A percentile compares a stretch with the other conserved stretches of the same genome.
Conservation (phyloP, 2,329 filamentous ascomycete species). For the Chaetothyriales sp. region DNA sequence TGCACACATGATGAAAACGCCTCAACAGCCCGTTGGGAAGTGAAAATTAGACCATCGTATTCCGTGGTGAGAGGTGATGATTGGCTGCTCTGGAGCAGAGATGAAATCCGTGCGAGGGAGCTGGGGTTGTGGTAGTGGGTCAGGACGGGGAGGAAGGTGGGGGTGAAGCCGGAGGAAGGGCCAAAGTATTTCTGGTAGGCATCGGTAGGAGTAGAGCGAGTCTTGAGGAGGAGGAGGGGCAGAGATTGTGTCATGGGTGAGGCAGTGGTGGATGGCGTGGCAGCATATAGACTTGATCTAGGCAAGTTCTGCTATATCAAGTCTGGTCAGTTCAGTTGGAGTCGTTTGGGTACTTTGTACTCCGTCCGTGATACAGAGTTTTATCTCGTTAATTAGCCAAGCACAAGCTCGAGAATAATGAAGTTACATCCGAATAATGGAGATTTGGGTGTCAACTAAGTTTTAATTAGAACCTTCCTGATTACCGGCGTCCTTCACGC, state of each 20-base stretch:
- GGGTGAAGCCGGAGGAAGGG: conserved; percentile 5
- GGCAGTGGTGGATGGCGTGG: not conserved
- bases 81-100: conserved; percentile 22
- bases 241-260: not conserved
- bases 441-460: not conserved
- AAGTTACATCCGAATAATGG: too few species aligned
- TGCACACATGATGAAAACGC: conserved; percentile 19
- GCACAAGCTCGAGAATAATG: too few species aligned
- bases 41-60: conserved; percentile 36
- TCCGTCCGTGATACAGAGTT: too few species aligned
- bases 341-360: too few species aligned
- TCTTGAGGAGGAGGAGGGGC: conserved; percentile 33
- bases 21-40: conserved; percentile 35
- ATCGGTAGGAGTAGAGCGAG: conserved; percentile 30
- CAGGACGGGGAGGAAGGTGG: conserved; percentile 32
- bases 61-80: conserved; percentile 13
- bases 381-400: too few species aligned
- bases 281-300: too few species aligned
- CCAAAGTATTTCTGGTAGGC: conserved; percentile 32
- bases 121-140: conserved; percentile 27
- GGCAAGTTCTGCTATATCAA: too few species aligned
- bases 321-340: too few species aligned
- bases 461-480: not conserved
- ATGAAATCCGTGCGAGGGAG: conserved; percentile 23
- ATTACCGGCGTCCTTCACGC: not conserved